Conservation (phyloP, 179 eudicot genomes). For the Silene vulgaris region DNA sequence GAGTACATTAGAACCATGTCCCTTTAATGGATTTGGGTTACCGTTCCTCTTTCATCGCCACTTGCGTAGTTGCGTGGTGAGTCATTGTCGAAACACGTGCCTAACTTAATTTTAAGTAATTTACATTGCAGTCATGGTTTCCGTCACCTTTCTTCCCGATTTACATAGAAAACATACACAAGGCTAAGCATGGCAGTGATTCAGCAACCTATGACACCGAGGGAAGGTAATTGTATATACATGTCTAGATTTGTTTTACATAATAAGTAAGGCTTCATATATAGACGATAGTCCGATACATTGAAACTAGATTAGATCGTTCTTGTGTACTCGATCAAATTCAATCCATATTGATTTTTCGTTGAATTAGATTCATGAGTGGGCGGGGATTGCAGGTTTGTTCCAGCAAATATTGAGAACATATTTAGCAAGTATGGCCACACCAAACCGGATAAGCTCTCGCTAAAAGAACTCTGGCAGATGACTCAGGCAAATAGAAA, state of each 20-base stretch:
- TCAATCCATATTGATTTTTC: too few relatives aligned
- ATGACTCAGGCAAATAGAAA: conserved; percentile 55
- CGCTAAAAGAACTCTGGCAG: conserved; percentile 48
- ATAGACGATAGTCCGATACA: too few relatives aligned
- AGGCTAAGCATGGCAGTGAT: conserved; percentile 58
- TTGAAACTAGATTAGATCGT: too few relatives aligned
- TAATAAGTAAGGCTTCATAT: too few relatives aligned
- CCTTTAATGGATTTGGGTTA: too few relatives aligned
- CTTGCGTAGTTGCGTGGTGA: too few relatives aligned
- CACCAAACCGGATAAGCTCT: conserved; percentile 49
- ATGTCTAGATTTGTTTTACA: too few relatives aligned
- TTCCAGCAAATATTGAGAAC: conserved; percentile 57
- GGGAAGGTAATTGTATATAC: conserved; percentile 41
- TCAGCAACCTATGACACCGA: conserved; percentile 48
- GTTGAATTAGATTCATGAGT: too few relatives aligned
- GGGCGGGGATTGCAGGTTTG: conserved; percentile 35
- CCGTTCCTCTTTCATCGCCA: too few relatives aligned
- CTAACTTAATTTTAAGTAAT: background rate
- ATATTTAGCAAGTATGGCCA: conserved; percentile 61
- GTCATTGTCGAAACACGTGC: background rate
- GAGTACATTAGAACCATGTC: too few relatives aligned
- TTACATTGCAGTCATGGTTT: conserved; percentile 36
- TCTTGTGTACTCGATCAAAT: too few relatives aligned
- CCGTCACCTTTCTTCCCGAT: conserved; percentile 46
- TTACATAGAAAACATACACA: conserved; percentile 43